Conservation (phyloP, 2,329 filamentous ascomycete species). For the Thyridium curvatum region DNA sequence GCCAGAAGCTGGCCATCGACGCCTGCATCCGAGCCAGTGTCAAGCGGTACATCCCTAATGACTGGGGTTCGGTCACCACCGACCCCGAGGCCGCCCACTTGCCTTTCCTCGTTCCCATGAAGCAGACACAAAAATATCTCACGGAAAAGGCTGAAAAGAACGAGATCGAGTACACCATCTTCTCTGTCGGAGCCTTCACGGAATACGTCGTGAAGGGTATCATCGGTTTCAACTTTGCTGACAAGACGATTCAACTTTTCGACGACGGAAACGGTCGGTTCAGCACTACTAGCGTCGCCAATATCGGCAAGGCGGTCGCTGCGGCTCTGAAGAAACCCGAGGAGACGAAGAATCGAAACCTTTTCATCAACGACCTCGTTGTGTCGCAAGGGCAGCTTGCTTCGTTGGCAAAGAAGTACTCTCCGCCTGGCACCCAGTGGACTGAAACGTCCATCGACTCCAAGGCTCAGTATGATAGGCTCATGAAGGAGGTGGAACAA, state of each 20-base stretch:
- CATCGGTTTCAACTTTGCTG: not conserved
- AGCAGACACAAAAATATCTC: conserved; percentile 1
- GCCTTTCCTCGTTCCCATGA: not conserved
- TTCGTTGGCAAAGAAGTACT: too few relatives aligned
- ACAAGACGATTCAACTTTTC: conserved; percentile 1
- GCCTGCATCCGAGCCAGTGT: too few relatives aligned
- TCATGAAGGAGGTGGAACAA: too few relatives aligned
- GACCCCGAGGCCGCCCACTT: not conserved
- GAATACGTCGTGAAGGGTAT: not conserved
- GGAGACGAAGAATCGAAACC: not conserved
- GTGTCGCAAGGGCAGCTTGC: too few relatives aligned
- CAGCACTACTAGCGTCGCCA: conserved; percentile 1
- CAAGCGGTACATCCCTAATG: too few relatives aligned
- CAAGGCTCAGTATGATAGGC: too few relatives aligned
- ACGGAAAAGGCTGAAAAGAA: not conserved
- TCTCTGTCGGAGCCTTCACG: not conserved
- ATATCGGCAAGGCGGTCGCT: conserved; percentile 1
- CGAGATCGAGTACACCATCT: conserved; percentile 1
- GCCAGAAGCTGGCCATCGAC: too few relatives aligned
- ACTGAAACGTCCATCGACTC: too few relatives aligned
- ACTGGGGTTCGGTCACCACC: too few relatives aligned
- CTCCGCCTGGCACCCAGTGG: too few relatives aligned
- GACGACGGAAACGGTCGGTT: not conserved
- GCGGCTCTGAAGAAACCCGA: not conserved
- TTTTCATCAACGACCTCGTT: not conserved